A percentile compares a stretch with the other conserved stretches of the same genome.
These are phyloP conservation scores for Senecio squalidus DNA, from an alignment of 140 eudicot genomes.

Conservation along the genomic window DNA sequence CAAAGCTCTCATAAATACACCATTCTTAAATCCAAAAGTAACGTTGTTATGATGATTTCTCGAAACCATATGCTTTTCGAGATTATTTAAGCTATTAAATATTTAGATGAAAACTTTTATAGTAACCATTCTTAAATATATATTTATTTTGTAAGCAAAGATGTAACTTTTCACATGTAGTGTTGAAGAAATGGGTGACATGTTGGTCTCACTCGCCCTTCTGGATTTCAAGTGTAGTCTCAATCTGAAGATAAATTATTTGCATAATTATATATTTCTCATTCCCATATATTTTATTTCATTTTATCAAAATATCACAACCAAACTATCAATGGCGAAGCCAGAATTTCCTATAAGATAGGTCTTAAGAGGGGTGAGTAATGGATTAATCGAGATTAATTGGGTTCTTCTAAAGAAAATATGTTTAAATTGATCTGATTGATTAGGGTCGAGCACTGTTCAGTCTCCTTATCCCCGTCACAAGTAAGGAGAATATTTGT, in stretches of 20 bases:
- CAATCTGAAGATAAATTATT: slow-evolving; percentile 16
- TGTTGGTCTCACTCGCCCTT: slow-evolving; percentile 26
- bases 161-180: slow-evolving; percentile 29
- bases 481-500: no score
- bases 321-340: no score
- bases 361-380: no score
- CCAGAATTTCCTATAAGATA: no score
- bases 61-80: not conserved
- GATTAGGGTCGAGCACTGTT: no score
- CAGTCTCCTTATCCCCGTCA: no score
- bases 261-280: not conserved
- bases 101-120: not conserved
- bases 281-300: not conserved
- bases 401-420: no score
- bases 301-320: not conserved
- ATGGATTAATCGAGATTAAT: no score
- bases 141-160: slow-evolving; percentile 11
- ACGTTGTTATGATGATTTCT: not conserved
- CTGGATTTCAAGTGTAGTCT: slow-evolving; percentile 24
- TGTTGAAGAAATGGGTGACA: slow-evolving; percentile 35
- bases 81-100: not conserved
- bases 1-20: not conserved
- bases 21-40: not conserved
- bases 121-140: not conserved
- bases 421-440: no score